These are phyloP conservation scores for Mycena sp. DNA, from an alignment of 1,284 basidiomycete species.

Conservation along the genomic window DNA sequence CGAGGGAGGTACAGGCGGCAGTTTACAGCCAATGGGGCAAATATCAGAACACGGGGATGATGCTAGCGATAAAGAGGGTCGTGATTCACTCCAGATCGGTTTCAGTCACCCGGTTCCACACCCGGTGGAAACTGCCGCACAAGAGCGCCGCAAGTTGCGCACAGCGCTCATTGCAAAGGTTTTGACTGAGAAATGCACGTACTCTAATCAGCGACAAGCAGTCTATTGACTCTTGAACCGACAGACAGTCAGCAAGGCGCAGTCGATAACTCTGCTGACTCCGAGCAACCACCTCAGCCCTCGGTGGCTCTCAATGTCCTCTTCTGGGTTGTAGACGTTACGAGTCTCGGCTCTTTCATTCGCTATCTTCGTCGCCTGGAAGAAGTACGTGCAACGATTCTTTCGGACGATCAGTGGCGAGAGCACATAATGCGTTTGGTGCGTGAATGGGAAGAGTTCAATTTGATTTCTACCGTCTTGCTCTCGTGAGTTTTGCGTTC, in stretches of 20 bases:
- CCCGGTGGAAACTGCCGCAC: not conserved
- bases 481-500: too few relatives aligned
- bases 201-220: not conserved
- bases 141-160: not conserved
- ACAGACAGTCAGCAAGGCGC: conserved; percentile 5
- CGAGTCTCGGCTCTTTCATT: conserved; percentile 13
- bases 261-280: not conserved
- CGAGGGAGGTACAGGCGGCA: not conserved
- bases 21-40: not conserved
- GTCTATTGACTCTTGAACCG: not conserved
- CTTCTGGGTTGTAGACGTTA: conserved; percentile 11
- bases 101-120: not conserved
- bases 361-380: conserved; percentile 15
- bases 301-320: not conserved
- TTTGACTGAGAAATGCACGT: conserved; percentile 11
- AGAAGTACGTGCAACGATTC: conserved; percentile 16
- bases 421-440: conserved; percentile 14
- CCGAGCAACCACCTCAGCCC: not conserved
- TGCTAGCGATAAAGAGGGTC: not conserved
- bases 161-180: conserved; percentile 7
- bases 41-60: not conserved
- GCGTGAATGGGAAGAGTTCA: conserved; percentile 18
- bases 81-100: not conserved
- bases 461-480: not conserved
- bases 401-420: conserved; percentile 16